phyloP scores from a whole-genome alignment of 2,329 filamentous ascomycete genomes.

The Erysiphe pulchra region DNA sequence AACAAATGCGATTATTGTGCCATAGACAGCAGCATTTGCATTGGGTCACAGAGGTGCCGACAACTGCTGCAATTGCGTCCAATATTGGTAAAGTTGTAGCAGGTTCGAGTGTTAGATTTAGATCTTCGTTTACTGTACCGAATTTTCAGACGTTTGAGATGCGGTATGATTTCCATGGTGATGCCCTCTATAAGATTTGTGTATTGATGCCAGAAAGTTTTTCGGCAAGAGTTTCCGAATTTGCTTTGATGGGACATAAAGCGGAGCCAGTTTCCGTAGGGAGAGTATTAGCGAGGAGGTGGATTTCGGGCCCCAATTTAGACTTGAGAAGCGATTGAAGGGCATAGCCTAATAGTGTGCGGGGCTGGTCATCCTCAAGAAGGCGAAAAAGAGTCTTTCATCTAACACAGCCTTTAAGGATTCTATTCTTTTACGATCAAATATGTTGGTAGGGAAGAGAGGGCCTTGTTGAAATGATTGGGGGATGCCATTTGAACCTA shows the following conservation, averaged over 20 bases:
- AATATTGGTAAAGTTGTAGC: neutral
- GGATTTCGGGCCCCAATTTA: neutral
- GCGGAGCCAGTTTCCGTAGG: neutral
- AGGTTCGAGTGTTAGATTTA: neutral
- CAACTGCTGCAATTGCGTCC: neutral
- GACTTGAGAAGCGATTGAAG: neutral
- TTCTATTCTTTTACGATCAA: neutral
- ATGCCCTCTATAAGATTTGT: neutral
- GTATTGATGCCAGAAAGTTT: neutral
- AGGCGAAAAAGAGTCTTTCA: neutral
- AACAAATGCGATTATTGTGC: neutral
- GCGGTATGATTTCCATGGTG: neutral
- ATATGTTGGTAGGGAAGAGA: neutral
- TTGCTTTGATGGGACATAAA: neutral
- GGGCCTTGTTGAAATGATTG: neutral
- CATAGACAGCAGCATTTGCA: neutral
- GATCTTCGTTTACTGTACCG: neutral
- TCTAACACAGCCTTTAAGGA: neutral
- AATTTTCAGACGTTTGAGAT: neutral
- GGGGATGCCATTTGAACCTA: neutral
- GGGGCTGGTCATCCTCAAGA: neutral
- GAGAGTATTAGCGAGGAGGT: neutral
- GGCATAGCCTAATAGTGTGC: neutral
- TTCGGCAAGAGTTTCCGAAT: neutral
- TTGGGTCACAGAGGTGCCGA: neutral